Conservation (phyloP, 108 stramenopile species). For the Aureococcus anophagefferens region DNA sequence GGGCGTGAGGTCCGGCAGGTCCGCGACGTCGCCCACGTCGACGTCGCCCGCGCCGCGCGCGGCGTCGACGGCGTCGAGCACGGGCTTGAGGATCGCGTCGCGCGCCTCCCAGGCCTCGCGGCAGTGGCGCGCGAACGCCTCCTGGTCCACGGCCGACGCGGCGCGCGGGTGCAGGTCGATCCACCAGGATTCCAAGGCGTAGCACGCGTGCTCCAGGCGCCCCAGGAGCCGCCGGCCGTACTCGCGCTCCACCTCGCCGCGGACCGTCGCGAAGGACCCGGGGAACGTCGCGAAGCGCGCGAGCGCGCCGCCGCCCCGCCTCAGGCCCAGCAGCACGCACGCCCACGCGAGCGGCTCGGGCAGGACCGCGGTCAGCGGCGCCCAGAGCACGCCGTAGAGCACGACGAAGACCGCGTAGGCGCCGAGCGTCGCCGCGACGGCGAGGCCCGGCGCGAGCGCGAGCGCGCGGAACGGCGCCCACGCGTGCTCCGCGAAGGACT, state of each 20-base stretch:
- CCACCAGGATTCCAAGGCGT: too few species aligned
- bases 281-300: neutral
- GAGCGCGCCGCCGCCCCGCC: neutral
- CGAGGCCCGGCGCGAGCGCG: neutral
- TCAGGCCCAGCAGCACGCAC: neutral
- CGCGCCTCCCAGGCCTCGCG: too few species aligned
- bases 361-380: neutral
- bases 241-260: neutral
- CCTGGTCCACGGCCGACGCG: too few species aligned
- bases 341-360: neutral
- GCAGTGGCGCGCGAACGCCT: too few species aligned
- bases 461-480: neutral
- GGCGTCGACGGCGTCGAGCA: too few species aligned
- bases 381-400: neutral
- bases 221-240: neutral
- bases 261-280: neutral
- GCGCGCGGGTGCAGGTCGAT: too few species aligned
- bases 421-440: neutral
- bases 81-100: too few species aligned
- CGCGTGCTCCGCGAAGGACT: neutral
- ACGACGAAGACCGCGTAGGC: neutral
- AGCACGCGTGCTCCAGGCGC: too few species aligned
- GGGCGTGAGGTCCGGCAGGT: too few species aligned
- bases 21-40: too few species aligned
- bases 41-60: too few species aligned